A percentile compares a stretch with the other conserved stretches of the same genome.
These are phyloP conservation scores for Entomortierella lignicola DNA, from an alignment of 192 early-diverging fungal genomes.

Conservation along the genomic window DNA sequence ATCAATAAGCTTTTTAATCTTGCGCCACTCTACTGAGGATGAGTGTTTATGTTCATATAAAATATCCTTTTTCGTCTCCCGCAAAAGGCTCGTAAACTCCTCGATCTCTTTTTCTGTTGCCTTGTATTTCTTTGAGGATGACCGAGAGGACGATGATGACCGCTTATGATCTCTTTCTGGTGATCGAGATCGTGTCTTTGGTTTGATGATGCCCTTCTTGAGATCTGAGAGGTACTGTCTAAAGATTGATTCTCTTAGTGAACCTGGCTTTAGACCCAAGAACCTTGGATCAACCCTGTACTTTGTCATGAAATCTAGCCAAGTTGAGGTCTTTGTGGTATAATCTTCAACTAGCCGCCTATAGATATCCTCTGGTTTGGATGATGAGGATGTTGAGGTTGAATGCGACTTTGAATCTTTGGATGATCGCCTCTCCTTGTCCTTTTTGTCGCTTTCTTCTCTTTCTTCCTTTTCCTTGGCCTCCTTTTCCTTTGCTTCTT, in stretches of 20 bases:
- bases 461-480: conserved; percentile 35
- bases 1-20: conserved; percentile 74
- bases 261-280: conserved; percentile 62
- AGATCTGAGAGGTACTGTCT: conserved; percentile 69
- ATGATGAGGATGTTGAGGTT: conserved; percentile 6
- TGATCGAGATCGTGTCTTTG: conserved; percentile 7
- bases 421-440: background rate
- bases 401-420: conserved; percentile 17
- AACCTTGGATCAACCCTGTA: conserved; percentile 75
- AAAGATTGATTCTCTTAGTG: conserved; percentile 73
- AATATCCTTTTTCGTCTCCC: conserved; percentile 59
- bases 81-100: conserved; percentile 69
- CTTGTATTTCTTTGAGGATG: conserved; percentile 43
- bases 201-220: conserved; percentile 50
- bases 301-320: conserved; percentile 81
- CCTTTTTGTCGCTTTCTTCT: conserved; percentile 1
- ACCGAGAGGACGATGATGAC: conserved; percentile 10
- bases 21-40: conserved; percentile 70
- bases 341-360: conserved; percentile 67
- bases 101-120: conserved; percentile 58
- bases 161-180: background rate
- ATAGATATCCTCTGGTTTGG: conserved; percentile 66
- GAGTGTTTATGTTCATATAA: conserved; percentile 60
- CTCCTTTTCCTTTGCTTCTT: conserved; percentile 58
- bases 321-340: conserved; percentile 65